These are phyloP conservation scores for Bipolaris gigantea DNA, from an alignment of 2,329 filamentous ascomycete genomes.

Conservation along the genomic window DNA sequence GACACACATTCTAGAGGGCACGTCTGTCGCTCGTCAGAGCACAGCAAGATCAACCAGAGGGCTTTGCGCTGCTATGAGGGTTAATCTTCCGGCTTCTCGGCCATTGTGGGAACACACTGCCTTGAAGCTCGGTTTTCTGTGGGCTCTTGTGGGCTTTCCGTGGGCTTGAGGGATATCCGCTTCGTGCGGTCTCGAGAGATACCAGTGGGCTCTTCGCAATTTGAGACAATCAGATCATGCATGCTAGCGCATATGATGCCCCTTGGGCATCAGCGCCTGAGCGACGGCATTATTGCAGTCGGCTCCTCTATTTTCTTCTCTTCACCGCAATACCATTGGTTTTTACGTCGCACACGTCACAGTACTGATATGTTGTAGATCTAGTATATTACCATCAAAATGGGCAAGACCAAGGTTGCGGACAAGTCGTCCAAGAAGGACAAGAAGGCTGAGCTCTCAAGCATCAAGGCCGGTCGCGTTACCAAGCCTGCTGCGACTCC, in stretches of 20 bases:
- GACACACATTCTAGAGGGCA: slow-evolving; percentile 43
- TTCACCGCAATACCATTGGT: slow-evolving; percentile 6
- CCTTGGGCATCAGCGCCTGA: slow-evolving; percentile 24
- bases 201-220: slow-evolving; percentile 49
- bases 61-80: slow-evolving; percentile 47
- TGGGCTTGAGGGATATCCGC: slow-evolving; percentile 49
- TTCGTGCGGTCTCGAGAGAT: slow-evolving; percentile 46
- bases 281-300: slow-evolving; percentile 28
- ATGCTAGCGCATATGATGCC: slow-evolving; percentile 33
- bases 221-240: slow-evolving; percentile 45
- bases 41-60: slow-evolving; percentile 44
- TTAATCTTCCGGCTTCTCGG: slow-evolving; percentile 50
- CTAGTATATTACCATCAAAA: slow-evolving; percentile 31
- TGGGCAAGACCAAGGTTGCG: slow-evolving; percentile 44
- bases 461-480: slow-evolving; percentile 67
- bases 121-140: slow-evolving; percentile 50
- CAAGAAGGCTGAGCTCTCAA: slow-evolving; percentile 59
- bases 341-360: slow-evolving; percentile 8
- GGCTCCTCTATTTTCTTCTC: slow-evolving; percentile 24
- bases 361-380: slow-evolving; percentile 41
- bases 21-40: slow-evolving; percentile 42
- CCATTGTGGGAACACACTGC: slow-evolving; percentile 58
- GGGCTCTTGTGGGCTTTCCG: slow-evolving; percentile 52
- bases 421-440: slow-evolving; percentile 56
- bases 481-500: slow-evolving; percentile 68